Percentiles rank a stretch among this genome's conserved stretches.
Conservation (phyloP, 208 protist species). For the Porcisia deanei region DNA sequence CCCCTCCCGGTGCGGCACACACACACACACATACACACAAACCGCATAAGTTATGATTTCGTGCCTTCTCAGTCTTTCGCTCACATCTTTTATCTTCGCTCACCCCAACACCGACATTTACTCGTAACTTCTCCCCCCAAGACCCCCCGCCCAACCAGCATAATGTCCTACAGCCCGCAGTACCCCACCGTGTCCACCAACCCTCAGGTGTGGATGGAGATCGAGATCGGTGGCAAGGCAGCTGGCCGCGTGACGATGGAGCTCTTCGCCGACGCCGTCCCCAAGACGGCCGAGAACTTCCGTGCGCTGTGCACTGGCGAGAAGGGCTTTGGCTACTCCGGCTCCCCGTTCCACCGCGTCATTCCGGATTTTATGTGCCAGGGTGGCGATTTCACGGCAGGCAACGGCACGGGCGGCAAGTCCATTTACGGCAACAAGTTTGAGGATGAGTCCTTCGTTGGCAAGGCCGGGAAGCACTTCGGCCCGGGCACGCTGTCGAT, state of each 20-base stretch:
- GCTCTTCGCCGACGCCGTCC: slow-evolving; percentile 54
- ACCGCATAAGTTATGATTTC: background rate
- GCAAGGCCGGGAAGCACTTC: slow-evolving; percentile 67
- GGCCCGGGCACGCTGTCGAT: slow-evolving; percentile 84
- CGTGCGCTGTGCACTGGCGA: slow-evolving; percentile 59
- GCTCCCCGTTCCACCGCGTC: slow-evolving; percentile 54
- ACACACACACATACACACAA: slow-evolving; percentile 10
- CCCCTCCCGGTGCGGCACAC: background rate
- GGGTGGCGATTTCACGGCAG: slow-evolving; percentile 60
- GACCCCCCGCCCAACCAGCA: background rate
- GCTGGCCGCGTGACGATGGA: slow-evolving; percentile 51
- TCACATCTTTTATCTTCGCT: slow-evolving; percentile 2
- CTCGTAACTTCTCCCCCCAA: background rate
- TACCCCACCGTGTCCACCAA: slow-evolving; percentile 79
- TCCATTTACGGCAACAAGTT: slow-evolving; percentile 70
- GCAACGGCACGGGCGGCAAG: slow-evolving; percentile 63
- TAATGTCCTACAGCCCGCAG: slow-evolving; percentile 80
- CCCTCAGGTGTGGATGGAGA: slow-evolving; percentile 63
- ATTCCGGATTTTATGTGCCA: slow-evolving; percentile 68
- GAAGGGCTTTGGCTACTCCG: slow-evolving; percentile 54
- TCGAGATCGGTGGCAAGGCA: slow-evolving; percentile 40
- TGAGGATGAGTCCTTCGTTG: slow-evolving; percentile 54
- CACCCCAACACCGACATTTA: background rate
- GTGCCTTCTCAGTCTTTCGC: slow-evolving; percentile 15
- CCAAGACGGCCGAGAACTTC: slow-evolving; percentile 76